Evolutionary conservation across 2,329 filamentous ascomycete species (phyloP).

Genomic region (Nemania serpens): DNA sequence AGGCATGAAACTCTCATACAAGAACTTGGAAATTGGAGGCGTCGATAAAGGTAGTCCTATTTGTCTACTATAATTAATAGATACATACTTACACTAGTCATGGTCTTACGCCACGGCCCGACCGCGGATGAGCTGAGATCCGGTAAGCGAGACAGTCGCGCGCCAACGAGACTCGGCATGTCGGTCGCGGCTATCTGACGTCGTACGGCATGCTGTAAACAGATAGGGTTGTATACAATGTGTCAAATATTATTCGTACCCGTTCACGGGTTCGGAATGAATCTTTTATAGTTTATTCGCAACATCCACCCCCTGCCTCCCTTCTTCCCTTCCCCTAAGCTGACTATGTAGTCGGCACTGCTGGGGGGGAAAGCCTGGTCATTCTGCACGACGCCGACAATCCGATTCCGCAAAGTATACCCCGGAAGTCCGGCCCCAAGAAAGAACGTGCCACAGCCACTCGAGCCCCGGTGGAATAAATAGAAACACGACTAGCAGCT

Average conservation of each 20-base stretch:
- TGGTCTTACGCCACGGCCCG: constrained; percentile 1
- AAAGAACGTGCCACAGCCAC: constrained; percentile 2
- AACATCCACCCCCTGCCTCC: not conserved
- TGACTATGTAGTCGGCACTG: constrained; percentile 10
- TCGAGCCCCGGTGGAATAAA: constrained; percentile 10
- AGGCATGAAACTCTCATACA: not conserved
- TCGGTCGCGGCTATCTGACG: constrained; percentile 13
- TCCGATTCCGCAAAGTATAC: not conserved
- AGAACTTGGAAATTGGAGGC: not conserved
- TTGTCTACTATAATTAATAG: not conserved
- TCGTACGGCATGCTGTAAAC: constrained; percentile 6
- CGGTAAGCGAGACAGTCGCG: constrained; percentile 25
- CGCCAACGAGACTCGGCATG: constrained; percentile 4
- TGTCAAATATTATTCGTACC: constrained; percentile 10
- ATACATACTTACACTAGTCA: not conserved
- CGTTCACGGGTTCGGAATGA: not conserved
- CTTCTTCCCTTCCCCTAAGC: not conserved
- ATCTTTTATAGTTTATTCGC: not conserved
- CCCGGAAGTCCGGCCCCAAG: constrained; percentile 14
- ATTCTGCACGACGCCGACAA: not conserved
- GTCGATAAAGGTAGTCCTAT: not conserved
- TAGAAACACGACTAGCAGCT: not conserved
- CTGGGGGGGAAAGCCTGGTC: not conserved
- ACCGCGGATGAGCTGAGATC: constrained; percentile 18
- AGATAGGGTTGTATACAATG: constrained; percentile 5